A percentile compares a stretch with the other conserved stretches of the same genome.
These are phyloP conservation scores for Pleurotus giganteus DNA, from an alignment of 768 basidiomycete genomes.

Conservation along the genomic window DNA sequence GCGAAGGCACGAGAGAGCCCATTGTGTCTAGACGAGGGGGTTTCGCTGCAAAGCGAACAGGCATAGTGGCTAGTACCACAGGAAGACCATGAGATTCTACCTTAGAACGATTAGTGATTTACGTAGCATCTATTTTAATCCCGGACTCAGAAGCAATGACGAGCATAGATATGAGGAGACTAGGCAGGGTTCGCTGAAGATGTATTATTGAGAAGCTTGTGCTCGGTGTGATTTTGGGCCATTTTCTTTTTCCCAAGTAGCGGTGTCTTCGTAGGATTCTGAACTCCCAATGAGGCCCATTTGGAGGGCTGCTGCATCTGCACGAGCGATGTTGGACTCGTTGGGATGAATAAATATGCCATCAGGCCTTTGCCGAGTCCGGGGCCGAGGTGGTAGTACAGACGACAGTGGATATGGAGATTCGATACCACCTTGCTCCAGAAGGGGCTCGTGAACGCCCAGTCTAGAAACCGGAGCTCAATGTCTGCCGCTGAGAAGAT, in stretches of 20 bases:
- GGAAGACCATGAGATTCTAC: slow-evolving; percentile 1
- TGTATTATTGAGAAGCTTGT: not conserved
- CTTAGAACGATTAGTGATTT: slow-evolving; percentile 11
- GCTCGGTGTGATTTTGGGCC: not conserved
- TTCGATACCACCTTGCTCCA: slow-evolving; percentile 16
- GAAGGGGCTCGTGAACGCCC: slow-evolving; percentile 13
- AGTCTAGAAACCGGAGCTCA: not conserved
- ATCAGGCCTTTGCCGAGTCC: slow-evolving; percentile 55
- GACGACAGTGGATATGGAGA: slow-evolving; percentile 16
- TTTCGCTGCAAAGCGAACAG: slow-evolving; percentile 38
- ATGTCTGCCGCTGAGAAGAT: slow-evolving; percentile 13
- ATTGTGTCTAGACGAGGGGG: slow-evolving; percentile 26
- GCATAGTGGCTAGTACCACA: slow-evolving; percentile 22
- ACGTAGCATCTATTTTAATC: slow-evolving; percentile 11
- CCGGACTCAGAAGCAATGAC: not conserved
- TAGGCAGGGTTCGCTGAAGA: not conserved
- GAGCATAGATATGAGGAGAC: not conserved
- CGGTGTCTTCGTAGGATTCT: not conserved
- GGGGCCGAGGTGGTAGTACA: slow-evolving; percentile 32
- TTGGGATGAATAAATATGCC: slow-evolving; percentile 62
- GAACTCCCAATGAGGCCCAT: slow-evolving; percentile 43
- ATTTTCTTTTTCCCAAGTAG: slow-evolving; percentile 1
- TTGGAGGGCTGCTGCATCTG: slow-evolving; percentile 58
- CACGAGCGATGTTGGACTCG: slow-evolving; percentile 63
- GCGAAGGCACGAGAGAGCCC: slow-evolving; percentile 25